Evolutionary conservation across 805 yeast genomes (phyloP).

Genomic region (Metschnikowia anglica): DNA sequence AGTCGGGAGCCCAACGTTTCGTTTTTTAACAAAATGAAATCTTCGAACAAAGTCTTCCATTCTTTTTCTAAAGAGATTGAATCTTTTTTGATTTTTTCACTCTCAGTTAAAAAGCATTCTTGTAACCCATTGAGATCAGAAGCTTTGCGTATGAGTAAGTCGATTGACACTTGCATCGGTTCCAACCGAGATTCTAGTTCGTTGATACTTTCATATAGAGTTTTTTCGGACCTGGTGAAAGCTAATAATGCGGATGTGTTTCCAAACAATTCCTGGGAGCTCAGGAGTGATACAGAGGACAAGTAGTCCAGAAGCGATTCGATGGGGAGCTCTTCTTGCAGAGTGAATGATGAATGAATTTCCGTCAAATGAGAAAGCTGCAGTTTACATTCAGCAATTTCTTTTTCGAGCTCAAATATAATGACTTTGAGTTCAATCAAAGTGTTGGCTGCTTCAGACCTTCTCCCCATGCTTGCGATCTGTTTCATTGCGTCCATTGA

Average conservation of each 20-base stretch:
- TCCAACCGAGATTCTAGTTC: constrained; percentile 5
- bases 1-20: constrained; percentile 13
- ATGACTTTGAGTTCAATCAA: constrained; percentile 13
- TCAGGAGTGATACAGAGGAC: constrained; percentile 2
- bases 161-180: constrained; percentile 16
- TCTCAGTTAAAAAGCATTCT: constrained; percentile 3
- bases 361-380: constrained; percentile 3
- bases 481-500: constrained; percentile 11
- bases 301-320: constrained; percentile 9
- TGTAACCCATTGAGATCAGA: constrained; percentile 5
- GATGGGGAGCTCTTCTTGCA: constrained; percentile 5
- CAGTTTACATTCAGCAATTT: constrained; percentile 6
- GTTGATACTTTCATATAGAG: not conserved
- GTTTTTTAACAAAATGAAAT: constrained; percentile 10
- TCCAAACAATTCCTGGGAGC: constrained; percentile 3
- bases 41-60: constrained; percentile 11
- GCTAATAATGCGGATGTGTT: constrained; percentile 6
- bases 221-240: constrained; percentile 7
- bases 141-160: constrained; percentile 10
- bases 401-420: constrained; percentile 7
- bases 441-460: constrained; percentile 9
- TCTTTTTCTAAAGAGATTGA: constrained; percentile 5
- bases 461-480: constrained; percentile 2
- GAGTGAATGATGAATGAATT: constrained; percentile 1
- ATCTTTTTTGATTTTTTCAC: not conserved